Conservation (phyloP, 345 rosid genomes). For the Atalantia buxifolia region DNA sequence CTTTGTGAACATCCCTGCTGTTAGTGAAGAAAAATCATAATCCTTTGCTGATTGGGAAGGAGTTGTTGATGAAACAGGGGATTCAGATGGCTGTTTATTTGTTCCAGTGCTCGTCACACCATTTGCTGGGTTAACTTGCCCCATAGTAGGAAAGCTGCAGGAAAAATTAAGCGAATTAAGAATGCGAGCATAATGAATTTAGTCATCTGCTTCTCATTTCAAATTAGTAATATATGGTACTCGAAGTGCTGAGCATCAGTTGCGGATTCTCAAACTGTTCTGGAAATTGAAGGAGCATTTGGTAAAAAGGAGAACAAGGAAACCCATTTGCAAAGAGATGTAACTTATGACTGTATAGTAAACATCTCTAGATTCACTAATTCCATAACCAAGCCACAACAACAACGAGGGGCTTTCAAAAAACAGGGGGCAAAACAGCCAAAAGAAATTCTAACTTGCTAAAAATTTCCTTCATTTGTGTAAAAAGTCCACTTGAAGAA, state of each 20-base stretch:
- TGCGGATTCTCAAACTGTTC: neutral
- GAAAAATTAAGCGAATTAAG: neutral
- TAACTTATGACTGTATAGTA: neutral
- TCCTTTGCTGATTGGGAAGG: slow-evolving; percentile 69
- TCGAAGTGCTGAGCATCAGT: neutral
- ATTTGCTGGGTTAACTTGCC: slow-evolving; percentile 49
- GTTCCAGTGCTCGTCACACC: slow-evolving; percentile 37
- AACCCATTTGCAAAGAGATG: neutral
- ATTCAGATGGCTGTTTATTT: slow-evolving; percentile 52
- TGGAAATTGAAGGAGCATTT: neutral
- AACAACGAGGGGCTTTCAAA: neutral
- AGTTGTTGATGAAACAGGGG: slow-evolving; percentile 34
- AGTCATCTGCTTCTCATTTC: neutral
- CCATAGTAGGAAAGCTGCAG: slow-evolving; percentile 52
- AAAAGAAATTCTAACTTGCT: neutral
- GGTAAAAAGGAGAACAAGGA: neutral
- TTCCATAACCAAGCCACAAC: neutral
- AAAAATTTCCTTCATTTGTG: neutral
- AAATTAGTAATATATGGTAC: neutral
- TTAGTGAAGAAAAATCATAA: slow-evolving; percentile 89
- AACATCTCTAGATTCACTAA: neutral
- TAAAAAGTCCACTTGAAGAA: neutral
- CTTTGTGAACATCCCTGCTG: slow-evolving; percentile 83
- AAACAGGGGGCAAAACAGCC: neutral
- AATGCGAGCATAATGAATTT: neutral